These are phyloP conservation scores for Vanrija humicola DNA, from an alignment of 1,284 basidiomycete species.

Conservation along the genomic window DNA sequence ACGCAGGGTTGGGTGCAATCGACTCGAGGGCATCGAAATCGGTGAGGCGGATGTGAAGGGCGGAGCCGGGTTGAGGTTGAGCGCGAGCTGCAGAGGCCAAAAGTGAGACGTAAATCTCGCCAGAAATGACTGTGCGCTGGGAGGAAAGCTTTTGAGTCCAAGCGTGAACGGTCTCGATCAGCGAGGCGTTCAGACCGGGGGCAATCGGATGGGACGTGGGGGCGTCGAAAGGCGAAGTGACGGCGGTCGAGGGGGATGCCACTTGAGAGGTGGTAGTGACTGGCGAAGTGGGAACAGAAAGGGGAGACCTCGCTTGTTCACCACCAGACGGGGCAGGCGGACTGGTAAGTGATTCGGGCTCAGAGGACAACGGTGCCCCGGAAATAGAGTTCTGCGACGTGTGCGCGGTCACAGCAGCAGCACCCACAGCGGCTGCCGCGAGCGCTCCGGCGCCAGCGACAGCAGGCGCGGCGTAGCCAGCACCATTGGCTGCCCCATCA, in stretches of 20 bases:
- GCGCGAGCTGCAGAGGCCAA: neutral
- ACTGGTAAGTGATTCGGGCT: neutral
- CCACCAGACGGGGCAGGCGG: no score
- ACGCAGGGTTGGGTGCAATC: conserved; percentile 54
- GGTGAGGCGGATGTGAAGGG: conserved; percentile 50
- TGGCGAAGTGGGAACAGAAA: conserved; percentile 7
- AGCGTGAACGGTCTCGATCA: conserved; percentile 54
- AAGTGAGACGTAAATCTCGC: conserved; percentile 49
- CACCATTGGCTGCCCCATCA: no score
- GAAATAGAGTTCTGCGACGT: neutral
- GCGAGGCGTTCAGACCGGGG: conserved; percentile 46
- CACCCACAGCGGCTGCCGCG: neutral
- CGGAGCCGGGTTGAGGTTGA: neutral
- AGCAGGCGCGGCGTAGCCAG: neutral
- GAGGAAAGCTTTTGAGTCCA: conserved; percentile 36
- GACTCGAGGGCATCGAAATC: conserved; percentile 53
- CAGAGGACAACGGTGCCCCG: neutral
- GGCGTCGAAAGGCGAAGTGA: conserved; percentile 7
- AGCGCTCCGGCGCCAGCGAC: conserved; percentile 5
- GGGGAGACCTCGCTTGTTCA: neutral
- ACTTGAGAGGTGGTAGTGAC: neutral
- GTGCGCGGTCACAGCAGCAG: neutral
- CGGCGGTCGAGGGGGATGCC: neutral
- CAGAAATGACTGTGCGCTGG: conserved; percentile 22
- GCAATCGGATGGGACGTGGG: neutral